Conservation (phyloP, 768 basidiomycete species). For the Leccinum disarticulatum region DNA sequence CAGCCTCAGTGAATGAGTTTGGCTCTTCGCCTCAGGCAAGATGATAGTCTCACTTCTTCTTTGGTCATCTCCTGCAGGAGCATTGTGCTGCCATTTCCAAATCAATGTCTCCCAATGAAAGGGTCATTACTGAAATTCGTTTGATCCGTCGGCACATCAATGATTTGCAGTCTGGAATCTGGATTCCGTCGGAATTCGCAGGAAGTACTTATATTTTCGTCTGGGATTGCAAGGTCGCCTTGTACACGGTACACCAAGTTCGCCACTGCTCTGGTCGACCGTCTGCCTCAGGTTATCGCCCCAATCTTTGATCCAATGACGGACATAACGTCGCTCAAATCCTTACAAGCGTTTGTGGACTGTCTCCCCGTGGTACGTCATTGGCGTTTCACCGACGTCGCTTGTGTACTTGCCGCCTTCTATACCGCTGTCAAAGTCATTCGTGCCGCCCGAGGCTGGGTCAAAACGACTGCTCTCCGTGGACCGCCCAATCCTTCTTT, state of each 20-base stretch:
- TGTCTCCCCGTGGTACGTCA: background rate
- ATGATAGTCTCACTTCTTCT: no score
- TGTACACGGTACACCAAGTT: background rate
- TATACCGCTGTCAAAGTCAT: constrained; percentile 11
- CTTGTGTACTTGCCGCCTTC: constrained; percentile 1
- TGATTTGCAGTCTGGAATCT: background rate
- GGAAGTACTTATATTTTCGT: background rate
- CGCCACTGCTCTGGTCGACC: background rate
- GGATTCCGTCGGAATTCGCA: background rate
- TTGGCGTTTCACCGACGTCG: constrained; percentile 2
- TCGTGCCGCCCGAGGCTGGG: background rate
- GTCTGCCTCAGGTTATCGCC: background rate
- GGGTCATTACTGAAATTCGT: background rate
- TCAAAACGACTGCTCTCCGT: constrained; percentile 22
- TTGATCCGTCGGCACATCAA: background rate
- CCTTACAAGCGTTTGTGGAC: background rate
- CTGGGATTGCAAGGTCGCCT: background rate
- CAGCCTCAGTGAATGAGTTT: no score
- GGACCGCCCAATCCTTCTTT: constrained; percentile 22
- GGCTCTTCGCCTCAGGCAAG: no score
- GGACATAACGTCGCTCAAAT: background rate
- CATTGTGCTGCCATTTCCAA: no score
- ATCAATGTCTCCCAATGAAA: no score
- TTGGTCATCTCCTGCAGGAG: no score
- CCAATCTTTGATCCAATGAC: constrained; percentile 1